Percentiles rank a stretch among this genome's conserved stretches.
These are phyloP conservation scores for Penicillium frequentans DNA, from an alignment of 2,329 filamentous ascomycete species.

Conservation along the genomic window DNA sequence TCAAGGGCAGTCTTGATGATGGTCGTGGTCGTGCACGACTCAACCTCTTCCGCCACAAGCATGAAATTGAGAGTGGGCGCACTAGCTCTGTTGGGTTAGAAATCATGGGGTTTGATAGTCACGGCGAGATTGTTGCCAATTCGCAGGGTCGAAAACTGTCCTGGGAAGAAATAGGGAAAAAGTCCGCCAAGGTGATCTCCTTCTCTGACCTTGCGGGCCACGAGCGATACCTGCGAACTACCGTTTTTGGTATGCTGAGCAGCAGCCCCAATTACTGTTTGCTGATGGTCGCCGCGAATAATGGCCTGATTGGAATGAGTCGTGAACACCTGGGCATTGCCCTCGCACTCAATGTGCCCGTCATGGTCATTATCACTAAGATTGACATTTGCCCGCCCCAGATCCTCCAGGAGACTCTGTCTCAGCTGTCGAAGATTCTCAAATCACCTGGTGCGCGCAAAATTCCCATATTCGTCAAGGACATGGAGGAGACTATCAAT, in stretches of 20 bases:
- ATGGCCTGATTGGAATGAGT: constrained; percentile 95
- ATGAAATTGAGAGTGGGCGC: constrained; percentile 92
- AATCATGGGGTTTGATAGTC: constrained; percentile 94
- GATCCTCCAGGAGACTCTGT: constrained; percentile 89
- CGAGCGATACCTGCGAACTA: constrained; percentile 91
- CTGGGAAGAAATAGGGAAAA: constrained; percentile 96
- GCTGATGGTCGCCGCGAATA: constrained; percentile 97
- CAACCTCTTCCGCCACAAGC: constrained; percentile 95
- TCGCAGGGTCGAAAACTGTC: constrained; percentile 83
- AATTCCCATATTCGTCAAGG: constrained; percentile 94
- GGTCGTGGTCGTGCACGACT: constrained; percentile 90
- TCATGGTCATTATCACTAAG: constrained; percentile 98
- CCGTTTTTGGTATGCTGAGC: constrained; percentile 90
- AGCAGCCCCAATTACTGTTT: constrained; percentile 97
- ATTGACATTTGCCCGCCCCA: constrained; percentile 97
- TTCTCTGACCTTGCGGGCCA: constrained; percentile 96
- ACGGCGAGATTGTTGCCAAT: constrained; percentile 77
- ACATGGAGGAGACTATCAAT: constrained; percentile 86
- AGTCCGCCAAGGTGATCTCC: constrained; percentile 91
- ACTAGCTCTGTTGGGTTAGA: constrained; percentile 98
- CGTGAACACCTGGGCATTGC: constrained; percentile 97
- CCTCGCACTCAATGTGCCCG: constrained; percentile 88
- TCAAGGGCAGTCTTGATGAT: constrained; percentile 93
- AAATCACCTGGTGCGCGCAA: constrained; percentile 92
- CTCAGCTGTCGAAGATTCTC: constrained; percentile 86